Conservation (phyloP, 2,329 filamentous ascomycete genomes). For the Fusarium sp. region DNA sequence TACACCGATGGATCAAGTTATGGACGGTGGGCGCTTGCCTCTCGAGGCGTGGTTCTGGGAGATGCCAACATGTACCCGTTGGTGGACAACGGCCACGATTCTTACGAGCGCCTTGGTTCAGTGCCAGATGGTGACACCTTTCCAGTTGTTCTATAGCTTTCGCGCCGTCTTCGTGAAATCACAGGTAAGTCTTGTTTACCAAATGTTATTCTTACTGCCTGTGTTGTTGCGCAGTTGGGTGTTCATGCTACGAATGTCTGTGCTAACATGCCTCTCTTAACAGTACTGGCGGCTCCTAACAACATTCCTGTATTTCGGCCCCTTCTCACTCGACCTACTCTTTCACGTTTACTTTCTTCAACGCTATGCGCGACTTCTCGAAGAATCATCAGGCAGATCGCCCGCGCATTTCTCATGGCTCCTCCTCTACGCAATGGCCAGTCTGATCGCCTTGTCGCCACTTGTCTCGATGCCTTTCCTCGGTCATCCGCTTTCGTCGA, state of each 20-base stretch:
- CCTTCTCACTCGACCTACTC: conserved; percentile 89
- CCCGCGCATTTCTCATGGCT: conserved; percentile 97
- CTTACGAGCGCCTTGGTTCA: conserved; percentile 89
- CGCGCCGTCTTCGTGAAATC: conserved; percentile 89
- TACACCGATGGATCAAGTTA: conserved; percentile 63
- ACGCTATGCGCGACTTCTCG: conserved; percentile 91
- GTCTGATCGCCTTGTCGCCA: conserved; percentile 82
- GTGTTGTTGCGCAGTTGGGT: background rate
- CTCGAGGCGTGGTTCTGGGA: conserved; percentile 99
- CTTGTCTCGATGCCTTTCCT: conserved; percentile 92
- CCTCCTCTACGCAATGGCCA: conserved; percentile 82
- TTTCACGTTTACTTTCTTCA: conserved; percentile 99
- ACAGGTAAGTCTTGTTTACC: conserved; percentile 68
- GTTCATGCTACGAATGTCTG: background rate
- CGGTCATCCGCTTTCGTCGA: conserved; percentile 91
- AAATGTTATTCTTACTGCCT: background rate
- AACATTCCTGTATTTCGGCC: conserved; percentile 97
- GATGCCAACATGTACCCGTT: conserved; percentile 94
- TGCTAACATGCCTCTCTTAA: conserved; percentile 28
- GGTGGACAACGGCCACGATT: conserved; percentile 95
- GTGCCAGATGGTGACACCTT: conserved; percentile 90
- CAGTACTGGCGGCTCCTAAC: conserved; percentile 97
- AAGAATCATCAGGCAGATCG: conserved; percentile 91
- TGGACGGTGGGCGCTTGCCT: conserved; percentile 73
- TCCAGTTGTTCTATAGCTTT: conserved; percentile 97